phyloP scores from a whole-genome alignment of 345 rosid species.

The Sisymbrium altissimum region DNA sequence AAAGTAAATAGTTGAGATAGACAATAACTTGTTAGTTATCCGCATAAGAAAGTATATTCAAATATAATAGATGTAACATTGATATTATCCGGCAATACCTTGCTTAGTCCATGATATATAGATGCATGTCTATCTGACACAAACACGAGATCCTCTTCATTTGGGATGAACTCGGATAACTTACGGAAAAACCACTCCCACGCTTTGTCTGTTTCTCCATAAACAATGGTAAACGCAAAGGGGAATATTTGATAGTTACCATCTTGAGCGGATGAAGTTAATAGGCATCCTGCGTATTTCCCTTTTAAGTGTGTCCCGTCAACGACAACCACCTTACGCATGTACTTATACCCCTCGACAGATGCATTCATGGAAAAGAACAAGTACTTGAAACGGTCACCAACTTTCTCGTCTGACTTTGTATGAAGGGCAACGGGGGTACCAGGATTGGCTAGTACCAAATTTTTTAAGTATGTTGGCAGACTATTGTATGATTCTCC shows the following conservation, averaged over 20 bases:
- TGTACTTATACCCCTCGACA: background rate
- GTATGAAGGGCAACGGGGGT: background rate
- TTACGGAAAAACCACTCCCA: background rate
- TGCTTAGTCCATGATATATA: background rate
- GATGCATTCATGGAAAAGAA: background rate
- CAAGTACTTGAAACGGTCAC: background rate
- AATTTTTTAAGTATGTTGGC: background rate
- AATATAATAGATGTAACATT: too few relatives aligned
- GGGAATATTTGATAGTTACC: background rate
- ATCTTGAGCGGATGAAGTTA: background rate
- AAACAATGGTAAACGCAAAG: background rate
- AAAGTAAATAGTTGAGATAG: too few relatives aligned
- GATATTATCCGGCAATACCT: too few relatives aligned
- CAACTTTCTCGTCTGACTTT: accelerated
- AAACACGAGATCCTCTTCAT: background rate
- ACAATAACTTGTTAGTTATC: too few relatives aligned
- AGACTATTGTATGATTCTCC: background rate
- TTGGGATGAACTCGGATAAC: background rate
- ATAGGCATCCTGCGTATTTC: background rate
- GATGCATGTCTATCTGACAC: background rate
- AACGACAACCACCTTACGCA: background rate
- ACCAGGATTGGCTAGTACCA: background rate
- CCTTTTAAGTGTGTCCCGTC: background rate
- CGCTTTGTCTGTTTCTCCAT: background rate
- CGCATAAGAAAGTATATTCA: too few relatives aligned